phyloP scores from a whole-genome alignment of 1,284 basidiomycete species.

The Marasmius tenuissimus region DNA sequence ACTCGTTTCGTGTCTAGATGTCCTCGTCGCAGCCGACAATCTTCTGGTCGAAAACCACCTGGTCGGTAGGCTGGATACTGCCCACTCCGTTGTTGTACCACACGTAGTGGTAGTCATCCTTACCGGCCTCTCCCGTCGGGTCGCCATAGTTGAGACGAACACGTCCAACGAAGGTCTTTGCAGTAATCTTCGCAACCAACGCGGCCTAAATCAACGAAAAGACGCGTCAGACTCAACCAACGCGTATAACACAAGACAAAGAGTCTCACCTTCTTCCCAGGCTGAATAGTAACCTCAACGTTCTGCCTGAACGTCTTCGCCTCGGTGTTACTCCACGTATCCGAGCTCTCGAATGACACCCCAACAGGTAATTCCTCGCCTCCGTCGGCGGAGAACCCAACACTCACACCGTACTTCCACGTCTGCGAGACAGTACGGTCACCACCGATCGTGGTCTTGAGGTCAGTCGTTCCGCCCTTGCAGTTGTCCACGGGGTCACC shows the following conservation, averaged over 20 bases:
- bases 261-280: slow-evolving; percentile 2
- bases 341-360: neutral
- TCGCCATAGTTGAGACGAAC: neutral
- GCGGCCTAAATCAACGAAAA: neutral
- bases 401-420: slow-evolving; percentile 2
- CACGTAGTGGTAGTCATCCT: slow-evolving; percentile 1
- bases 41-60: neutral
- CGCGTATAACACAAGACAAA: no score
- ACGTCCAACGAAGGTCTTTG: neutral
- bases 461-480: neutral
- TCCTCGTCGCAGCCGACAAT: neutral
- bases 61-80: neutral
- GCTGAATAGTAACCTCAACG: neutral
- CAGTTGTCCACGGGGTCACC: slow-evolving; percentile 1
- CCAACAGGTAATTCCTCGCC: neutral
- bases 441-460: neutral
- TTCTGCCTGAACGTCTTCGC: slow-evolving; percentile 4
- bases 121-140: neutral
- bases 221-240: neutral
- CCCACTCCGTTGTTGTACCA: slow-evolving; percentile 2
- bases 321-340: slow-evolving; percentile 2
- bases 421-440: neutral
- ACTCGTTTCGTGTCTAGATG: neutral
- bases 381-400: neutral
- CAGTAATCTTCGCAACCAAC: neutral